Base-by-base conservation (phyloP, 345 rosid genomes). In the Gossypium ekmanianum region DNA sequence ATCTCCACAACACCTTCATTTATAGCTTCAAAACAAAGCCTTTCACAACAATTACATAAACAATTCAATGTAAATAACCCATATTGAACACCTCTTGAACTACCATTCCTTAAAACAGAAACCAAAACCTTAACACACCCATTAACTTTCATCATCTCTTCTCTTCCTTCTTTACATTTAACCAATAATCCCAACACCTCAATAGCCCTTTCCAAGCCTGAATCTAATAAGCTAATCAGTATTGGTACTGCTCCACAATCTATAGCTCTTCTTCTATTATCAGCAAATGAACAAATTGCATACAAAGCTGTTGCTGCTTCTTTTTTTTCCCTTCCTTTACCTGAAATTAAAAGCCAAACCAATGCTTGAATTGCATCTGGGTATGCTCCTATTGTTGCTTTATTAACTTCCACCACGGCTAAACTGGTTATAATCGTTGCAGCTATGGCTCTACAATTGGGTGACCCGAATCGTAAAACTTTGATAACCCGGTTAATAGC, bases 281-380 rank as follows among this genome's bases (percentile, higher is more conserved):
- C 94, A 3, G 92, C 89, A 77, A 86, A 93, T 17, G 88, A 91
- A 67, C 94, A 91, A 1, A 96, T 71, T 3, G 99, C 86, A 59
- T 88, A 93, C 48, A 96, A 84, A n/a, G 98, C 92, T 0, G 99
- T 96, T 0, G 98, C 93, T 0, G 98, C 91, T 75, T 96, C 99
- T 79, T 91, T 96, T 78, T 80, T 88, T 76, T 88, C 98, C 78
- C 98, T 73, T 2, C 80, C 88, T 71, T 84, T 87, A 11, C 98
- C 99, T 45, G 77, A 54, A 34, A 84, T 79, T 4, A 93, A 79
- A 61, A 93, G 87, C 72, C 78, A 62, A n/a, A 93, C 88, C 54
- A 96, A 81, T 11, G 88, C 79, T 48, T 79, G 72, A 68, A 96
- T 89, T 54, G 92, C 98, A 73, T 74, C 81, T 2, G 98, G 97